Conservation (phyloP, 2,329 filamentous ascomycete species). For the Cercospora citrullina region DNA sequence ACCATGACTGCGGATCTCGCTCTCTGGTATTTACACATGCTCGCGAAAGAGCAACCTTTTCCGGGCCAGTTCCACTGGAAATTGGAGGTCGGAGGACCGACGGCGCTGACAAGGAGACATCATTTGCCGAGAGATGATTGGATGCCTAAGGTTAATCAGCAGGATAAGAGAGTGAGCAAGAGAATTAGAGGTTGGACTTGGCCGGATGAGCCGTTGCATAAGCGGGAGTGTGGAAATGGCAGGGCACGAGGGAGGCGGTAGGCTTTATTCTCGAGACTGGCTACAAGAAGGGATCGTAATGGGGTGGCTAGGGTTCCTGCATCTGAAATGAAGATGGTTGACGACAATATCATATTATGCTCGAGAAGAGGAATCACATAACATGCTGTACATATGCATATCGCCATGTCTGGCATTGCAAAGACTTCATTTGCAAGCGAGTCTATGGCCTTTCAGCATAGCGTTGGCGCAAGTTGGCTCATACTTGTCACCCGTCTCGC, state of each 20-base stretch:
- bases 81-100: slow-evolving; percentile 72
- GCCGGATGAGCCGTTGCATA: slow-evolving; percentile 70
- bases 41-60: slow-evolving; percentile 62
- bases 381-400: neutral
- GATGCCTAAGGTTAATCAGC: slow-evolving; percentile 72
- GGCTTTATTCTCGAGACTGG: neutral
- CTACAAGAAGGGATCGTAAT: neutral
- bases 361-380: neutral
- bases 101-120: slow-evolving; percentile 70
- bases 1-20: slow-evolving; percentile 70
- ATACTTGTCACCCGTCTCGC: neutral
- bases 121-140: slow-evolving; percentile 68
- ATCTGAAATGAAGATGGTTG: neutral
- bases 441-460: neutral
- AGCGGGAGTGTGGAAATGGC: slow-evolving; percentile 66
- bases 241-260: slow-evolving; percentile 32
- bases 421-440: neutral
- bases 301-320: neutral
- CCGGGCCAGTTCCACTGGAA: slow-evolving; percentile 63
- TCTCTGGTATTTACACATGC: slow-evolving; percentile 75
- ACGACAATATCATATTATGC: neutral
- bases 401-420: neutral
- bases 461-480: neutral
- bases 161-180: slow-evolving; percentile 76
- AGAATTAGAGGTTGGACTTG: slow-evolving; percentile 71